Conservation (phyloP, 192 early-diverging fungal species). For the Coemansia sp. region DNA sequence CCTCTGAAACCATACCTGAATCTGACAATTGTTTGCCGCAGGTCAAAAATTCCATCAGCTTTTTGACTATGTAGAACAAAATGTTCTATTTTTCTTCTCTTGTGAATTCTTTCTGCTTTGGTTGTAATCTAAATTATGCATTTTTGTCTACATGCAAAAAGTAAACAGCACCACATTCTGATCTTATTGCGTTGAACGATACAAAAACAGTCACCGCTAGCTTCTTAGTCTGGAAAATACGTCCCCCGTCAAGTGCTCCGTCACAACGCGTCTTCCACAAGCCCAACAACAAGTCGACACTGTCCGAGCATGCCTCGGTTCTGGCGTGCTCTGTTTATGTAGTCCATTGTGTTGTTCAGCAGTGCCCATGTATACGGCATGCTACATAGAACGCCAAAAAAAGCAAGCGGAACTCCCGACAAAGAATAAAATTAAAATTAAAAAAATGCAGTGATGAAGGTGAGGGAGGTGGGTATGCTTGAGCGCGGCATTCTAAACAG, state of each 20-base stretch:
- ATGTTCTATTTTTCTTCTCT: background rate
- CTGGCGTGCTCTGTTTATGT: conserved; percentile 23
- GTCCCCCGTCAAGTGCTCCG: background rate
- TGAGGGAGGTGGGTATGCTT: no score
- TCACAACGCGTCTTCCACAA: conserved; percentile 6
- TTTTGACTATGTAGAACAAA: conserved; percentile 24
- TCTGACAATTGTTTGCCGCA: background rate
- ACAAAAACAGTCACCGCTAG: background rate
- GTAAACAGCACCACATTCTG: background rate
- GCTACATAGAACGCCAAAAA: conserved; percentile 12
- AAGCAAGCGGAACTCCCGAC: background rate
- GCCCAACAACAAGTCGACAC: conserved; percentile 29
- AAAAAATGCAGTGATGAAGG: background rate
- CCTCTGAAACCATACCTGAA: background rate
- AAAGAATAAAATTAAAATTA: background rate
- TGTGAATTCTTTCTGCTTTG: background rate
- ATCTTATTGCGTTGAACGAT: background rate
- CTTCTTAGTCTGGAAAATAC: background rate
- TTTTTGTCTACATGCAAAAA: background rate
- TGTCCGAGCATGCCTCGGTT: conserved; percentile 5
- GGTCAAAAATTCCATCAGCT: conserved; percentile 41
- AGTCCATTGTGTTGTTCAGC: conserved; percentile 42
- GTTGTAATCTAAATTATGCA: background rate
- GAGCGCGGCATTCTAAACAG: no score
- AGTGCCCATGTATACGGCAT: conserved; percentile 40